A percentile compares a stretch with the other conserved stretches of the same genome.
These are phyloP conservation scores for Nadsonia commutata DNA, from an alignment of 1,139 yeast genomes.

Conservation along the genomic window DNA sequence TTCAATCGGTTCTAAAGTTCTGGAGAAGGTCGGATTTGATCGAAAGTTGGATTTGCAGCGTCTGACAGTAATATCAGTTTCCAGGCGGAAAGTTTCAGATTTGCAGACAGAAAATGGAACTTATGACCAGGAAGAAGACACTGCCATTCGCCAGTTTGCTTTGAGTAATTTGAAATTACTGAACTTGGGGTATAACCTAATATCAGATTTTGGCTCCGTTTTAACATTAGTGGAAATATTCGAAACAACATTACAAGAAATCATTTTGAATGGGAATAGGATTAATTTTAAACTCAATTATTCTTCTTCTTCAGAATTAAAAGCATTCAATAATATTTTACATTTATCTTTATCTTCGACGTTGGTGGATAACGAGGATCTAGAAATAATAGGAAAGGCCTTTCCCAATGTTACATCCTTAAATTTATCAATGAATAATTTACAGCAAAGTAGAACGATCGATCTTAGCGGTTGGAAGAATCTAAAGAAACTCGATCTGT, in stretches of 20 bases:
- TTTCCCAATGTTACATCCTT: constrained; percentile 34
- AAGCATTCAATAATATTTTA: constrained; percentile 10
- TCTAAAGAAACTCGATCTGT: constrained; percentile 28
- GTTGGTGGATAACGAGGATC: constrained; percentile 14
- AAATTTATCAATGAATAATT: constrained; percentile 34
- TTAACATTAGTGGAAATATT: constrained; percentile 21
- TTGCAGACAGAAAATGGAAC: not conserved
- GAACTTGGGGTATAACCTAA: constrained; percentile 50
- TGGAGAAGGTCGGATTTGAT: constrained; percentile 54
- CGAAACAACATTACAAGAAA: constrained; percentile 24
- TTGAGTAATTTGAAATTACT: constrained; percentile 28
- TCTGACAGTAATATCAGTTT: not conserved
- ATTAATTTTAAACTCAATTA: constrained; percentile 30
- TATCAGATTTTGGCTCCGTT: constrained; percentile 30
- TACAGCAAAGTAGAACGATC: not conserved
- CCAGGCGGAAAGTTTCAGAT: not conserved
- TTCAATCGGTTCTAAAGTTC: constrained; percentile 31
- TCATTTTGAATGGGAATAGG: constrained; percentile 53
- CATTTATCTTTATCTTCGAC: constrained; percentile 27
- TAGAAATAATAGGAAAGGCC: constrained; percentile 21
- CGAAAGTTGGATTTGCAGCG: constrained; percentile 16
- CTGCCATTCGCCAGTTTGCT: constrained; percentile 6
- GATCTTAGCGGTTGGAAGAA: constrained; percentile 4
- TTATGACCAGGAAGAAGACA: not conserved
- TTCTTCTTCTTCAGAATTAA: constrained; percentile 1